phyloP scores from a whole-genome alignment of 176 grass and related monocot genomes.

The Avena sativa region DNA sequence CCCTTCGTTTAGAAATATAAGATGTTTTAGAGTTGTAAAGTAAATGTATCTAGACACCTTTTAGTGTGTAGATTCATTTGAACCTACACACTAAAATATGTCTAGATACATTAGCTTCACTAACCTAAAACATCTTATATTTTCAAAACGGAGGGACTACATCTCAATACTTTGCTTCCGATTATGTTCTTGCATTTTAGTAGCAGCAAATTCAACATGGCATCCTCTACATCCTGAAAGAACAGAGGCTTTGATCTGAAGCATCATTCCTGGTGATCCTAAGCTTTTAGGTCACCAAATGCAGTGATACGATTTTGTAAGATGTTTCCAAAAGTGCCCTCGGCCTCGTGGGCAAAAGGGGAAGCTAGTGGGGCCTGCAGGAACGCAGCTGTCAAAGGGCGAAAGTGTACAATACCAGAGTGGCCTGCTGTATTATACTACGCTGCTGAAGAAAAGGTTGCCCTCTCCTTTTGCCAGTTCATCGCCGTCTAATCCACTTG shows the following conservation, averaged over 20 bases:
- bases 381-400: conserved; percentile 38
- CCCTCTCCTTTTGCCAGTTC: conserved; percentile 21
- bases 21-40: too few relatives aligned
- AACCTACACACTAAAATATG: too few relatives aligned
- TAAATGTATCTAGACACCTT: too few relatives aligned
- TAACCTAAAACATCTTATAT: too few relatives aligned
- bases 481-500: conserved; percentile 38
- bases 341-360: conserved; percentile 29
- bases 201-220: not conserved
- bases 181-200: not conserved
- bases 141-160: too few relatives aligned
- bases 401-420: conserved; percentile 41
- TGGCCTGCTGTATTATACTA: conserved; percentile 13
- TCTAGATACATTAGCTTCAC: too few relatives aligned
- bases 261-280: not conserved
- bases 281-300: conserved; percentile 31
- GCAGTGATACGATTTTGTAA: not conserved
- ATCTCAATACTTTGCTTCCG: not conserved
- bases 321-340: conserved; percentile 30
- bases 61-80: too few relatives aligned
- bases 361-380: conserved; percentile 26
- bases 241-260: not conserved
- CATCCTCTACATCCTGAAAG: not conserved
- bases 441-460: conserved; percentile 28
- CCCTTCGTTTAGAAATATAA: too few relatives aligned